Base-by-base conservation (phyloP, 306 rosid species). In the Prunus campanulata region DNA sequence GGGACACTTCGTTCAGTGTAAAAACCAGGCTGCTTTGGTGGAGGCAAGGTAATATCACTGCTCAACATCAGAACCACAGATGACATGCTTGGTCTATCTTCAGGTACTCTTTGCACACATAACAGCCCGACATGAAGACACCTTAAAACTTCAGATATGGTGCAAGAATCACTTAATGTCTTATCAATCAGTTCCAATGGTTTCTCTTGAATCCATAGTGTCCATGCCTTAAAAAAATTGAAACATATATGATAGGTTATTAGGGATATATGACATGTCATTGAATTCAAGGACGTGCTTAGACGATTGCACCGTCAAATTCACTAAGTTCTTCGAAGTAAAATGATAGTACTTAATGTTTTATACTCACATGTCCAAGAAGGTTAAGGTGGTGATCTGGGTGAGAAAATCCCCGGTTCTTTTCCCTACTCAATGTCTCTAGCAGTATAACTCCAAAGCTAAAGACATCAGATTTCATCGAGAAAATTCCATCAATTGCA, bases 401-500 rank as follows among this genome's bases (percentile, higher is more conserved):
- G 7, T 55, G 76, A 35, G 15, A n/a, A 55, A 72, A 72, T 55
- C 76, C 76, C 52, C 66, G 55, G 39, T 82, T 84, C 52, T 74
- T 77, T 25, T 55, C 22, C 39, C 85, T 76, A 49, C 80, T 72
- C 47, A 86, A 50, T 10, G 79, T 64, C 44, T 85, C 89, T 8
- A 82, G 16, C 60, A 85, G n/a, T 7, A 85, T 35, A 69, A 86
- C 84, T 19, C 87, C 90, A 46, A 83, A 81, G 56, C 87, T 83
- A 11, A 71, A 86, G 13, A 83, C 82, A 63, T 86, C 89, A 10
- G 86, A 80, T 72, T 84, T 87, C 2, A 78, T 57, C 12, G 86
- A 87, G 65, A 74, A 84, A 3, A 39, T 35, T 49, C 90, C 90
- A 49, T 82, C 76, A 73, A 84, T 75, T 18, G 87, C 86, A 80